A percentile compares a stretch with the other conserved stretches of the same genome.
phyloP scores from a whole-genome alignment of 2,329 filamentous ascomycete species.

The Colletotrichum sp. region DNA sequence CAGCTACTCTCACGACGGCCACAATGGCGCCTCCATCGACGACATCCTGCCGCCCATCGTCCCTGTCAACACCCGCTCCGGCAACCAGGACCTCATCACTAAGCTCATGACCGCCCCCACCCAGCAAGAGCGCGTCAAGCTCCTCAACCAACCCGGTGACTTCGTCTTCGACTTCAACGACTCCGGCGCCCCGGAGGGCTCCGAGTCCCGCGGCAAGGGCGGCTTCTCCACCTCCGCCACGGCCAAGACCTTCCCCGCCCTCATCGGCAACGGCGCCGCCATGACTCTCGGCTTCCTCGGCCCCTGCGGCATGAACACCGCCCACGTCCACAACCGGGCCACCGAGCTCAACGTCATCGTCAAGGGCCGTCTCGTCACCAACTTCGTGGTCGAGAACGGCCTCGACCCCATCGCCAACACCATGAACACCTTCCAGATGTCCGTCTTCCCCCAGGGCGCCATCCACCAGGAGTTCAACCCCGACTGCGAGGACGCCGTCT shows the following conservation, averaged over 20 bases:
- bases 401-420: slow-evolving; percentile 36
- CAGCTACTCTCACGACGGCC: neutral
- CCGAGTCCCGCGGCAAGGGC: slow-evolving; percentile 33
- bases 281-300: slow-evolving; percentile 55
- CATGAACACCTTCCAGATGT: slow-evolving; percentile 45
- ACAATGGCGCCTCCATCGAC: slow-evolving; percentile 19
- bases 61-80: slow-evolving; percentile 45
- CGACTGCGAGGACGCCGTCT: slow-evolving; percentile 49
- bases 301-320: slow-evolving; percentile 55
- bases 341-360: slow-evolving; percentile 53
- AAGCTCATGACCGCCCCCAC: slow-evolving; percentile 42
- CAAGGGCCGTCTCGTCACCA: slow-evolving; percentile 46
- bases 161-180: slow-evolving; percentile 48
- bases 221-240: slow-evolving; percentile 44
- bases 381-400: slow-evolving; percentile 49
- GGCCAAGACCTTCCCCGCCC: slow-evolving; percentile 53
- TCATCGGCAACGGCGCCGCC: slow-evolving; percentile 49
- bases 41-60: slow-evolving; percentile 29
- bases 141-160: slow-evolving; percentile 37
- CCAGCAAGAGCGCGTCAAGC: slow-evolving; percentile 29
- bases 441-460: slow-evolving; percentile 53
- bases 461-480: slow-evolving; percentile 58
- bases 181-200: slow-evolving; percentile 9
- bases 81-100: slow-evolving; percentile 50
- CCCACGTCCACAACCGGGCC: slow-evolving; percentile 51